Evolutionary conservation across 805 yeast genomes (phyloP).

Genomic region (Komagataella kurtzmanii): DNA sequence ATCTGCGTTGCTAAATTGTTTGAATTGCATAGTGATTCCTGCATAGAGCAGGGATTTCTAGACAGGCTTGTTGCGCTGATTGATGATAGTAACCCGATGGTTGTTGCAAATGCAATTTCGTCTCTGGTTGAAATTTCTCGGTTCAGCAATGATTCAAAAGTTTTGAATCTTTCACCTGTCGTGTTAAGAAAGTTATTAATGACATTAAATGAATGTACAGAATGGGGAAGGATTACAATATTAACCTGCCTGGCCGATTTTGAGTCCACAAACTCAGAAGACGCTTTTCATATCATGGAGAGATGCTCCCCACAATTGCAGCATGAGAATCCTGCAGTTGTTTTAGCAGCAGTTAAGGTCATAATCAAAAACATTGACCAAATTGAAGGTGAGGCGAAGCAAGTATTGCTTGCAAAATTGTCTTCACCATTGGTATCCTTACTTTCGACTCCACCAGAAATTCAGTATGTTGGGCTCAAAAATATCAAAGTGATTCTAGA

Average conservation of each 20-base stretch:
- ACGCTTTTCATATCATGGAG: conserved; percentile 78
- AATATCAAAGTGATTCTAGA: conserved; percentile 84
- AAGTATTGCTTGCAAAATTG: conserved; percentile 48
- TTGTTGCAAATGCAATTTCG: conserved; percentile 85
- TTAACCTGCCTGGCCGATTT: conserved; percentile 72
- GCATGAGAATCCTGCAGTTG: conserved; percentile 94
- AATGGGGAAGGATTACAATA: conserved; percentile 95
- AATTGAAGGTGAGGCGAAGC: conserved; percentile 13
- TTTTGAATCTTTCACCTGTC: conserved; percentile 21
- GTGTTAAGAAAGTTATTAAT: conserved; percentile 50
- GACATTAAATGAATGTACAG: conserved; percentile 94
- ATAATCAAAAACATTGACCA: conserved; percentile 24
- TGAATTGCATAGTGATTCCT: conserved; percentile 68
- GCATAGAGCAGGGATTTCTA: conserved; percentile 80
- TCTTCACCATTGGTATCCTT: conserved; percentile 81
- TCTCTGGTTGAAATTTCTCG: conserved; percentile 66
- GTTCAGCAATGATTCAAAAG: conserved; percentile 14
- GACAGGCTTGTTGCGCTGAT: conserved; percentile 52
- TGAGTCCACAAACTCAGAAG: conserved; percentile 37
- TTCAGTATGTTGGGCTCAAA: conserved; percentile 85
- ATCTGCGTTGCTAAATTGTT: conserved; percentile 92
- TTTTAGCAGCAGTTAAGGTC: conserved; percentile 71
- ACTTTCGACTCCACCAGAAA: conserved; percentile 82
- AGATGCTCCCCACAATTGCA: conserved; percentile 90
- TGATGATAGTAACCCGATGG: conserved; percentile 91